Conservation (phyloP, 1,139 yeast genomes). For the Nakaseomyces glabratus region DNA sequence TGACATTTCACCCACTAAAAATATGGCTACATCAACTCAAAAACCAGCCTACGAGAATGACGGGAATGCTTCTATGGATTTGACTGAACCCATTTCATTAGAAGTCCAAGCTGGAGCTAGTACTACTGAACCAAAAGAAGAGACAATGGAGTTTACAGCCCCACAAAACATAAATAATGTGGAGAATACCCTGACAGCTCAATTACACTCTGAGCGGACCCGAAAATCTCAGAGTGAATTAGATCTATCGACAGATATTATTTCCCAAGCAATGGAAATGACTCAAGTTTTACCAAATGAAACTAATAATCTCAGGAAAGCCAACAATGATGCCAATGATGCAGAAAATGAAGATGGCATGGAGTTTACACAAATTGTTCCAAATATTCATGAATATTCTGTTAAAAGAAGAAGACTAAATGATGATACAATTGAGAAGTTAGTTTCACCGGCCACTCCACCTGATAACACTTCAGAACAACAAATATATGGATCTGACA, state of each 20-base stretch:
- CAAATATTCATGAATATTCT: constrained; percentile 3
- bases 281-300: constrained; percentile 4
- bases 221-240: constrained; percentile 11
- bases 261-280: constrained; percentile 8
- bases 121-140: constrained; percentile 6
- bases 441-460: constrained; percentile 7
- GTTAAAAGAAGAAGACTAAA: constrained; percentile 11
- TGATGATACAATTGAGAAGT: constrained; percentile 6
- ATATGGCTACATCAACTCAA: constrained; percentile 18
- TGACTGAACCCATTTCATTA: constrained; percentile 1
- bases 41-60: not conserved
- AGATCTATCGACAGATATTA: not conserved
- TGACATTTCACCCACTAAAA: constrained; percentile 37
- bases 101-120: not conserved
- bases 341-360: constrained; percentile 6
- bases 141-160: constrained; percentile 19
- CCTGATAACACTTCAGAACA: no score
- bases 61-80: not conserved
- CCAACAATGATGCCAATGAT: not conserved
- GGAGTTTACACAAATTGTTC: constrained; percentile 5
- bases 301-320: not conserved
- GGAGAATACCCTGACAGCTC: constrained; percentile 4
- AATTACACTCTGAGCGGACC: not conserved
- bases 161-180: constrained; percentile 4
- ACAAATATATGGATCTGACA: no score